Base-by-base conservation (phyloP, 75 land plant species). In the Picea glauca region DNA sequence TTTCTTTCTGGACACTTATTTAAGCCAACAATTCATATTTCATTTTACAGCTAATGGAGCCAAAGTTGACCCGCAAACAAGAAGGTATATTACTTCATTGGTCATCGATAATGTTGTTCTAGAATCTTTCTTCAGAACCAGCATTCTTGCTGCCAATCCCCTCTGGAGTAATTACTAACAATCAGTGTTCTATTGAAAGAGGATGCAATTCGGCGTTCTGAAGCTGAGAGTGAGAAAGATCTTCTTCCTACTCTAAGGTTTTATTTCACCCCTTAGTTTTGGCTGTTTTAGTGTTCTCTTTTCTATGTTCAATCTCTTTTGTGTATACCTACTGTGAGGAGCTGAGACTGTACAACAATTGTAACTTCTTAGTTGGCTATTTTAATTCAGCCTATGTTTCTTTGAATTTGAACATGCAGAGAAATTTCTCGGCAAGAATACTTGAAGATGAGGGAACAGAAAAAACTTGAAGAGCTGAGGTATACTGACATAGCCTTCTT, bases 401-500 rank as follows among this genome's bases (percentile, higher is more conserved):
- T 4, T 40, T 68, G 12, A 17, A 11, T 80, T 35, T 77, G 72
- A 46, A 17, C 20, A 46, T 66, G 61, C 94, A 93, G 96, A 77
- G 91, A 95, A 83, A 84, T 89, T 43, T 93, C 99, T 64, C 86
- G 98, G 76, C 93, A 95, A 82, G 91, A 88, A 54, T 98, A 98
- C 76, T 77, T 98, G 79, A 90, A 91, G 84, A 94, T 86, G 84
- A 86, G 99, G 62, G 91, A 91, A 85, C 86, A 90, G 72, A 91
- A 93, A 88, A 98, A 98, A 70, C 81, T 98, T 74, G 91, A 91
- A 58, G 99, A 98, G 84, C 82, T 98, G 32, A 83, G 89, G 96
- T 93, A 85, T 58, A 80, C 67, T 30, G 58, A 33, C 56, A 43
- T 43, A n/a, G 5, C 46, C 30, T 60, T 77, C 15, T 76, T 11